Conservation (phyloP, 2,329 filamentous ascomycete species). For the Colletotrichum destructivum region DNA sequence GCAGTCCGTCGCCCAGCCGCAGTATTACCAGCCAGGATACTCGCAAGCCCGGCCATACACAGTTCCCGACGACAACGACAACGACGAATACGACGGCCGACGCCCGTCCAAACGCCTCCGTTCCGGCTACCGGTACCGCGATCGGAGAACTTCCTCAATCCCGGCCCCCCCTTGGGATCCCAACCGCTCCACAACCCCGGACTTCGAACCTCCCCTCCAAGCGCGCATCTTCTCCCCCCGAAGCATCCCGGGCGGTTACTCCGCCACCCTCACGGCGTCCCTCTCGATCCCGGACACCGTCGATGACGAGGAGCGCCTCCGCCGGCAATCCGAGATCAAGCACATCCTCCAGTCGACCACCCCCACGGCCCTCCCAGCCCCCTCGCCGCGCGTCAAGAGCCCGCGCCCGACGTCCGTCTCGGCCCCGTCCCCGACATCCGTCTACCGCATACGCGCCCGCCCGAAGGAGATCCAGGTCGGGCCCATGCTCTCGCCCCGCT, state of each 20-base stretch:
- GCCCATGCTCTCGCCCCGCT: slow-evolving; percentile 48
- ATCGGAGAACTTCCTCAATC: neutral
- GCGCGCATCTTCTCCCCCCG: neutral
- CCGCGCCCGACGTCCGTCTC: neutral
- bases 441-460: slow-evolving; percentile 15
- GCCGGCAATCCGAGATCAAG: slow-evolving; percentile 44
- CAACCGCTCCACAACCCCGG: slow-evolving; percentile 13
- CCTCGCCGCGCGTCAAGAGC: slow-evolving; percentile 27
- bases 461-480: slow-evolving; percentile 33
- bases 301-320: slow-evolving; percentile 39
- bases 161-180: neutral
- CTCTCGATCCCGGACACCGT: slow-evolving; percentile 45
- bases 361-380: slow-evolving; percentile 50
- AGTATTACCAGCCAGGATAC: neutral
- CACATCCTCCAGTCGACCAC: slow-evolving; percentile 45
- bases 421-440: neutral
- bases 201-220: slow-evolving; percentile 2
- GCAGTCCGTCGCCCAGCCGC: neutral
- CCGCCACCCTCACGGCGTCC: slow-evolving; percentile 43
- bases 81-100: neutral
- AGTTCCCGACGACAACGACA: too few relatives aligned
- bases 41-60: neutral
- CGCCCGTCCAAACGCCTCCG: slow-evolving; percentile 4
- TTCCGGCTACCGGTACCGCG: neutral
- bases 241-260: slow-evolving; percentile 17